These are phyloP conservation scores for Didymella pinodella DNA, from an alignment of 2,329 filamentous ascomycete genomes.

Conservation along the genomic window DNA sequence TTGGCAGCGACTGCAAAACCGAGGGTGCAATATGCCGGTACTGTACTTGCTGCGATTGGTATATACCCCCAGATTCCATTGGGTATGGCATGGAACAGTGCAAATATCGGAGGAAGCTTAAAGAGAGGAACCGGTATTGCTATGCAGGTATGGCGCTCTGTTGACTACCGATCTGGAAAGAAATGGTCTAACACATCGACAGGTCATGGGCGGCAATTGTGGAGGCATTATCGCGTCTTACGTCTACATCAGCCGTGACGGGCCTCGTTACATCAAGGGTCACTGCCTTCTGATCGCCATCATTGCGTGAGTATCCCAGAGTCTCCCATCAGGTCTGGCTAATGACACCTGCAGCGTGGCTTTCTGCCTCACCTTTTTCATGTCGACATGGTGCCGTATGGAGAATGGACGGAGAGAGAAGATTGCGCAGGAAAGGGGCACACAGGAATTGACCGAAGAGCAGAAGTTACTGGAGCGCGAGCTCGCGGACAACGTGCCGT, in stretches of 20 bases:
- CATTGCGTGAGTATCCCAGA: slow-evolving; percentile 44
- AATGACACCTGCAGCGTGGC: slow-evolving; percentile 53
- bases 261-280: slow-evolving; percentile 55
- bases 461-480: slow-evolving; percentile 63
- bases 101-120: slow-evolving; percentile 64
- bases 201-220: slow-evolving; percentile 63
- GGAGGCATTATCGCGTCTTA: slow-evolving; percentile 75
- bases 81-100: slow-evolving; percentile 66
- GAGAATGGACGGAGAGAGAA: slow-evolving; percentile 65
- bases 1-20: slow-evolving; percentile 38
- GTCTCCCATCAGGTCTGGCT: not conserved
- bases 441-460: slow-evolving; percentile 60
- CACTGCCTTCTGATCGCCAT: slow-evolving; percentile 57
- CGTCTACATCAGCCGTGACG: slow-evolving; percentile 57
- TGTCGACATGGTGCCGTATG: slow-evolving; percentile 65
- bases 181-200: not conserved
- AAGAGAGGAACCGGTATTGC: slow-evolving; percentile 65
- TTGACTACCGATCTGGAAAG: not conserved
- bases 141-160: slow-evolving; percentile 52
- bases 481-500: slow-evolving; percentile 63
- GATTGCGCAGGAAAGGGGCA: slow-evolving; percentile 53
- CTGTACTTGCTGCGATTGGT: slow-evolving; percentile 50
- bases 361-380: slow-evolving; percentile 60
- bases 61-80: slow-evolving; percentile 65
- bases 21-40: slow-evolving; percentile 45